Evolutionary conservation across 2,329 filamentous ascomycete genomes (phyloP), one percentile per base, ranked within the genome.

Genomic region (Beauveria australis): DNA sequence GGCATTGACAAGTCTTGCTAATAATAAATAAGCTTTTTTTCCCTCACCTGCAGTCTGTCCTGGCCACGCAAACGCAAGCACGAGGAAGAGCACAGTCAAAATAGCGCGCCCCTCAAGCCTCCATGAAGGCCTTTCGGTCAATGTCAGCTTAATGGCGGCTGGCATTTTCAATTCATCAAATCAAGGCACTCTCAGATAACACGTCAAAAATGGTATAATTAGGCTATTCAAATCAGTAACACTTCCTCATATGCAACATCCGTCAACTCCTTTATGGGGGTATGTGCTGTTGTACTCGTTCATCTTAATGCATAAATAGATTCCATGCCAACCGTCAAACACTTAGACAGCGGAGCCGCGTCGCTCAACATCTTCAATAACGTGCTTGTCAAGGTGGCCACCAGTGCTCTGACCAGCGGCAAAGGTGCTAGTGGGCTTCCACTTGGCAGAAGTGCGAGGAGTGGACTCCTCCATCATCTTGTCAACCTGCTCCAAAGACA

Each of bases 401-500:
- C 67, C 70, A 49, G 82, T 81, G 62, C 68, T 66, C 65, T 63
- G 55, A 64, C 83, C 75, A 53, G 73, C 71, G 57, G 87, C 86
- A 66, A 89, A 92, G 66, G 89, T 92, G 67, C 78, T 78, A 69
- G 81, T 81, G 48, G 89, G 89, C 74, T 81, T 83, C 89, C 91
- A 94, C 77, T 85, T 87, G 76, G 84, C 78, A 3, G 89, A 92
- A 19, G 83, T 91, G 66, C 89, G 85, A 43, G 91, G 89, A 22
- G 84, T 91, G 44, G 84, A 86, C 84, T 95, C 89, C 79, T 92
- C 89, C 81, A 94, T 85, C 90, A 95, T 93, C 80, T 85, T 86
- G 78, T 91, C 88, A 69, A 91, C 87, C 77, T 91, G 88, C 78
- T 91, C 88, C 48, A 91, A 85, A 57, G 87, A 87, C 52, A 91